Evolutionary conservation across 2,329 filamentous ascomycete genomes (phyloP).

Genomic region (Talaromyces sp.): DNA sequence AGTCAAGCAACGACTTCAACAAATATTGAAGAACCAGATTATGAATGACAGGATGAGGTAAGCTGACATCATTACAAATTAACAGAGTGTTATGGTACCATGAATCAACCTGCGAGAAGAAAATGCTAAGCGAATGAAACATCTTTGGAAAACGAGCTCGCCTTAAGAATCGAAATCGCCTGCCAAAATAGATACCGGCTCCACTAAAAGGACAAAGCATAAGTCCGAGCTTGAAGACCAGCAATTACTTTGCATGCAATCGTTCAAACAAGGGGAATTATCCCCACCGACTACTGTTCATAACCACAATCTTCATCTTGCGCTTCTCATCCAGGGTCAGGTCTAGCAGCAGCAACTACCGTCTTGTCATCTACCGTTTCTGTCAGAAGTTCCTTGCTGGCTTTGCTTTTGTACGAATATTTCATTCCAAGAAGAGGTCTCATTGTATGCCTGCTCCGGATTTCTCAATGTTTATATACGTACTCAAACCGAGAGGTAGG

Average conservation of each 20-base stretch:
- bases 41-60: not conserved
- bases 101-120: not conserved
- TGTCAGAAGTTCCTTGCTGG: not conserved
- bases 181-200: not conserved
- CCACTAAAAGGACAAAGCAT: not conserved
- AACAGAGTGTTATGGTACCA: not conserved
- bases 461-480: not conserved
- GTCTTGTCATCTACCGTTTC: not conserved
- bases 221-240: not conserved
- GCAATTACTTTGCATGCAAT: not conserved
- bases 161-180: not conserved
- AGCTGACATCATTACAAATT: not conserved
- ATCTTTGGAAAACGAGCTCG: not conserved
- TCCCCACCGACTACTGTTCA: not conserved
- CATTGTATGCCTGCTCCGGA: not conserved
- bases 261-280: not conserved
- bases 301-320: not conserved
- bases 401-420: not conserved
- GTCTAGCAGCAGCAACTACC: not conserved
- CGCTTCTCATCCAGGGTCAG: not conserved
- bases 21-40: not conserved
- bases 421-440: not conserved
- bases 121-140: not conserved
- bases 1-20: not conserved
- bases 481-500: not conserved